These are phyloP conservation scores for Breviolum minutum DNA, from an alignment of 73 alveolate genomes.

Conservation along the genomic window DNA sequence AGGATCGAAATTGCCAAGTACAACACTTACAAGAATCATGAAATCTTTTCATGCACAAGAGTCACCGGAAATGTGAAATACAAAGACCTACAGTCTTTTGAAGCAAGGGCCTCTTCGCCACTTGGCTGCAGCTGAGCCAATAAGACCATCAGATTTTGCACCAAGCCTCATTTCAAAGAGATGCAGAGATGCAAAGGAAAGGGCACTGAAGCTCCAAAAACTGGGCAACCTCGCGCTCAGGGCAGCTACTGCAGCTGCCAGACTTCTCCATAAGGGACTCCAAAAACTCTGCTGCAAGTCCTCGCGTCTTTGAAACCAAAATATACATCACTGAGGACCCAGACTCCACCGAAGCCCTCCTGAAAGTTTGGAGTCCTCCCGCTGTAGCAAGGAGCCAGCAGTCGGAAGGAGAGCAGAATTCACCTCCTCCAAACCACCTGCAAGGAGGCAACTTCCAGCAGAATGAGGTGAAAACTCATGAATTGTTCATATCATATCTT, in stretches of 20 bases:
- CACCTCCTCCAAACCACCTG: conserved; percentile 30
- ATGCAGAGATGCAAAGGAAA: background rate
- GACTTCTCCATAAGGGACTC: conserved; percentile 75
- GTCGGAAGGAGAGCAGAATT: background rate
- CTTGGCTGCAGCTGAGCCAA: conserved; percentile 58
- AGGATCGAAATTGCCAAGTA: background rate
- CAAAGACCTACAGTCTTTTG: too few relatives aligned
- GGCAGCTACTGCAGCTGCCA: conserved; percentile 51
- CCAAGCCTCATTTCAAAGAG: background rate
- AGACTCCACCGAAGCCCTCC: background rate
- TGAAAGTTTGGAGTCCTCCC: conserved; percentile 32
- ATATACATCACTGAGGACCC: background rate
- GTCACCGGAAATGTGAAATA: too few relatives aligned
- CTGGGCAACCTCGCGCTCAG: conserved; percentile 1
- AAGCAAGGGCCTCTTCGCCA: conserved; percentile 2
- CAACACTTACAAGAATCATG: too few relatives aligned
- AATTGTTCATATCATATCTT: background rate
- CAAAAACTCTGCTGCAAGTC: conserved; percentile 30
- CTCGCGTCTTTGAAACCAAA: background rate
- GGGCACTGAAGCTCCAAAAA: background rate
- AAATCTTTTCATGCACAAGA: too few relatives aligned
- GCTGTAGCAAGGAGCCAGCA: conserved; percentile 8
- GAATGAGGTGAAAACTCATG: background rate
- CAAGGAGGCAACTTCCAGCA: background rate
- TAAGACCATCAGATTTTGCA: background rate